A percentile compares a stretch with the other conserved stretches of the same genome.
Evolutionary conservation across 2,329 filamentous ascomycete genomes (phyloP).

Genomic region (Cladophialophora chaetospira): DNA sequence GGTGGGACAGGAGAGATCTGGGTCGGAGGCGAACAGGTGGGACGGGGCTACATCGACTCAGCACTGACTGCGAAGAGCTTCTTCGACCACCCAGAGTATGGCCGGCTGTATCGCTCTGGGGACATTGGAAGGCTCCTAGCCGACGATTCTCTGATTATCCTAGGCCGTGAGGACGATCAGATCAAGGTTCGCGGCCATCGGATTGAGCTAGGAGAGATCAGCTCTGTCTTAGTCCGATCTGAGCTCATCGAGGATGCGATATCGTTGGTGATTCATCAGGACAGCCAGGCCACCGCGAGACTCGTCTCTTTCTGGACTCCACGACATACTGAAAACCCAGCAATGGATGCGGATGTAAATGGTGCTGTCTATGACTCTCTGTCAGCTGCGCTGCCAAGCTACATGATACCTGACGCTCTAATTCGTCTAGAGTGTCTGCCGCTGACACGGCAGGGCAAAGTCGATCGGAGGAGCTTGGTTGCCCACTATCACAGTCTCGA

Average conservation of each 20-base stretch:
- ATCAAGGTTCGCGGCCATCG: conserved; percentile 79
- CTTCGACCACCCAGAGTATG: conserved; percentile 66
- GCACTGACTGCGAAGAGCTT: conserved; percentile 67
- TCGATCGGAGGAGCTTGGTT: conserved; percentile 62
- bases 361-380: conserved; percentile 58
- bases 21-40: conserved; percentile 82
- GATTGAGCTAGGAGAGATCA: conserved; percentile 78
- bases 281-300: conserved; percentile 46
- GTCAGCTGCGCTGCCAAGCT: conserved; percentile 61
- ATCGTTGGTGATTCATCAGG: conserved; percentile 59
- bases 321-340: conserved; percentile 9
- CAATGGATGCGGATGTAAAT: not conserved
- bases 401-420: conserved; percentile 78
- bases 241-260: conserved; percentile 61
- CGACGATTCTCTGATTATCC: conserved; percentile 73
- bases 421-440: conserved; percentile 71
- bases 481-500: conserved; percentile 52
- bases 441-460: conserved; percentile 72
- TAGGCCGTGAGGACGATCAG: conserved; percentile 75
- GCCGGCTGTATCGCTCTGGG: conserved; percentile 77
- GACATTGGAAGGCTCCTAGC: conserved; percentile 78
- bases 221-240: conserved; percentile 59
- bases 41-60: conserved; percentile 69
- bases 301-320: conserved; percentile 70
- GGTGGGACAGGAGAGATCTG: conserved; percentile 81